Conservation (phyloP, 768 basidiomycete species). For the Tricholoma hemisulphureum region DNA sequence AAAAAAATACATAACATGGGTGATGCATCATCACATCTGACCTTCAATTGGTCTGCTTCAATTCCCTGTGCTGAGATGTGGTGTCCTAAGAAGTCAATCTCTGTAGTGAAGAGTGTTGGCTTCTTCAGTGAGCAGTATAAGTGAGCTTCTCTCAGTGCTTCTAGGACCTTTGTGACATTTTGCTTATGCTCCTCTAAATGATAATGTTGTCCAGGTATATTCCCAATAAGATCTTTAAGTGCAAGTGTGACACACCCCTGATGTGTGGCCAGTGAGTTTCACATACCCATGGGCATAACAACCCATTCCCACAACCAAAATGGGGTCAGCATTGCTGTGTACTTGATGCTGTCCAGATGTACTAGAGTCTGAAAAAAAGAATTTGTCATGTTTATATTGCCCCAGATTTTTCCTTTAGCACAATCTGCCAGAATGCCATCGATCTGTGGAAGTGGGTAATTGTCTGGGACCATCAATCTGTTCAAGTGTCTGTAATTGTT, state of each 20-base stretch:
- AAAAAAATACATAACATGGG: too few relatives aligned
- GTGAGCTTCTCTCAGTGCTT: background rate
- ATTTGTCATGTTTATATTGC: background rate
- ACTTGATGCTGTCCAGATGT: background rate
- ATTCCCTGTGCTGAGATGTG: background rate
- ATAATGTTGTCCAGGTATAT: too few relatives aligned
- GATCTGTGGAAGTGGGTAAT: background rate
- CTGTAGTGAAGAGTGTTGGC: background rate
- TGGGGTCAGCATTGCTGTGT: background rate
- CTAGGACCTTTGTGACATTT: background rate
- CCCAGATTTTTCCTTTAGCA: too few relatives aligned
- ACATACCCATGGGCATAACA: background rate
- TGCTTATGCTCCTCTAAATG: background rate
- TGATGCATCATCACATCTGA: too few relatives aligned
- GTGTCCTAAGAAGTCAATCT: background rate
- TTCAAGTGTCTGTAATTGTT: background rate
- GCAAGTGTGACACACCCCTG: background rate
- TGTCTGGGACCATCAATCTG: background rate
- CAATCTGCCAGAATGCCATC: constrained; percentile 9
- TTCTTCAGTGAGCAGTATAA: background rate
- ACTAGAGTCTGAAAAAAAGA: background rate
- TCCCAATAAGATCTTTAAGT: too few relatives aligned
- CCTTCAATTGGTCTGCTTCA: too few relatives aligned
- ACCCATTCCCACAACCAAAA: background rate
- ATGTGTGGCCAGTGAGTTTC: background rate